These are phyloP conservation scores for Wickerhamomyces kurtzmanii DNA, from an alignment of 805 yeast species.

Conservation along the genomic window DNA sequence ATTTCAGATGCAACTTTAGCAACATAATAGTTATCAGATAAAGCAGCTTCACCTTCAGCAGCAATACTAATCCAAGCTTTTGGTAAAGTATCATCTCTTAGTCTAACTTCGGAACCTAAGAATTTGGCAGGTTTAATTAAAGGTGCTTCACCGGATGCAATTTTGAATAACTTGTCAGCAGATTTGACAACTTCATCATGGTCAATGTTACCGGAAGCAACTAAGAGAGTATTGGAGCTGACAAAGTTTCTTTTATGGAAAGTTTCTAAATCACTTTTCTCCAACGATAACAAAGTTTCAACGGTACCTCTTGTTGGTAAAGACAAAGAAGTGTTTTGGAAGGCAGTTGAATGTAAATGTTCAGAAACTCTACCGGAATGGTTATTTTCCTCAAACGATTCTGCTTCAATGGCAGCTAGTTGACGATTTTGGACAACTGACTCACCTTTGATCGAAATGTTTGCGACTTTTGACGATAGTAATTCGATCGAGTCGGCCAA, in stretches of 20 bases:
- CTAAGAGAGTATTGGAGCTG: conserved; percentile 57
- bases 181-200: conserved; percentile 65
- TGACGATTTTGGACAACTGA: conserved; percentile 38
- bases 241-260: conserved; percentile 50
- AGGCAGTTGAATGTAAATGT: conserved; percentile 76
- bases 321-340: conserved; percentile 77
- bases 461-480: conserved; percentile 32
- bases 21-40: conserved; percentile 56
- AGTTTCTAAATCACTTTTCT: conserved; percentile 43
- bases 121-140: conserved; percentile 46
- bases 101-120: conserved; percentile 80
- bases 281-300: conserved; percentile 52
- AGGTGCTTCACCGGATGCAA: conserved; percentile 43
- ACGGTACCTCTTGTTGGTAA: conserved; percentile 70
- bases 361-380: conserved; percentile 48
- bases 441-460: conserved; percentile 27
- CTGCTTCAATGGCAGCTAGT: conserved; percentile 35
- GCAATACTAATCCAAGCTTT: conserved; percentile 73
- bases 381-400: conserved; percentile 45
- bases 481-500: conserved; percentile 40
- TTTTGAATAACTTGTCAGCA: conserved; percentile 39
- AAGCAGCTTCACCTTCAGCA: conserved; percentile 57
- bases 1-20: conserved; percentile 67
- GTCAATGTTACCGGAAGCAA: conserved; percentile 59
- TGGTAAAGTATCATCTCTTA: conserved; percentile 83